phyloP scores from a whole-genome alignment of 805 yeast species.

The Candida takata region DNA sequence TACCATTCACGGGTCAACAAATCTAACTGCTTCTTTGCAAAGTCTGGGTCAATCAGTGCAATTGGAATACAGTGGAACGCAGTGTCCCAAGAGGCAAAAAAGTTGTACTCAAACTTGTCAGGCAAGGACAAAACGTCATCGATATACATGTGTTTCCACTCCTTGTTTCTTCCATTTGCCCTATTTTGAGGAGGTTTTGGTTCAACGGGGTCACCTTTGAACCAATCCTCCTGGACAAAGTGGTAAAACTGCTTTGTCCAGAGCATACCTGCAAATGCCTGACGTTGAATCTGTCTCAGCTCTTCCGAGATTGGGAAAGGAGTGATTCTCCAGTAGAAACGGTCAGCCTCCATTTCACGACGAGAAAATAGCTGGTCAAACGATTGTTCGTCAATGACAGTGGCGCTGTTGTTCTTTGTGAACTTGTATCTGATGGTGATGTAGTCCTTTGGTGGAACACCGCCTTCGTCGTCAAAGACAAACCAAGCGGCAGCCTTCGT shows the following conservation, averaged over 20 bases:
- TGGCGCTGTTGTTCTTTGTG: constrained; percentile 31
- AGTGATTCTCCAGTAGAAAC: constrained; percentile 81
- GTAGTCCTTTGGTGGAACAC: constrained; percentile 80
- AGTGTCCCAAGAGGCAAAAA: constrained; percentile 95
- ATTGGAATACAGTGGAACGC: constrained; percentile 92
- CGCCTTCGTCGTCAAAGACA: constrained; percentile 66
- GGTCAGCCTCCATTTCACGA: constrained; percentile 85
- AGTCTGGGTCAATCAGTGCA: constrained; percentile 89
- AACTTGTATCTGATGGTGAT: constrained; percentile 79
- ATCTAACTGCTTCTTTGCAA: constrained; percentile 84
- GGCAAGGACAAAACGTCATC: constrained; percentile 87
- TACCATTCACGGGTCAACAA: constrained; percentile 90
- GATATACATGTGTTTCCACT: constrained; percentile 84
- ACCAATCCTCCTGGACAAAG: constrained; percentile 82
- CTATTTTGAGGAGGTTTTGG: constrained; percentile 76
- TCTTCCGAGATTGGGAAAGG: constrained; percentile 81
- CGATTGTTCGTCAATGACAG: constrained; percentile 51
- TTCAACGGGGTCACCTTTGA: constrained; percentile 75
- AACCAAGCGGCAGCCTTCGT: constrained; percentile 86
- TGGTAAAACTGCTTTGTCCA: constrained; percentile 93
- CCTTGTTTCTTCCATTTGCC: constrained; percentile 80
- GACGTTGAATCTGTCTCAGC: constrained; percentile 78
- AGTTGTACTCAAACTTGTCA: constrained; percentile 94
- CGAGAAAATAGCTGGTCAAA: constrained; percentile 63
- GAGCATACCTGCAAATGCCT: constrained; percentile 87